Base-by-base conservation (phyloP, 1,284 basidiomycete genomes). In the Lentinula novae-zelandiae region DNA sequence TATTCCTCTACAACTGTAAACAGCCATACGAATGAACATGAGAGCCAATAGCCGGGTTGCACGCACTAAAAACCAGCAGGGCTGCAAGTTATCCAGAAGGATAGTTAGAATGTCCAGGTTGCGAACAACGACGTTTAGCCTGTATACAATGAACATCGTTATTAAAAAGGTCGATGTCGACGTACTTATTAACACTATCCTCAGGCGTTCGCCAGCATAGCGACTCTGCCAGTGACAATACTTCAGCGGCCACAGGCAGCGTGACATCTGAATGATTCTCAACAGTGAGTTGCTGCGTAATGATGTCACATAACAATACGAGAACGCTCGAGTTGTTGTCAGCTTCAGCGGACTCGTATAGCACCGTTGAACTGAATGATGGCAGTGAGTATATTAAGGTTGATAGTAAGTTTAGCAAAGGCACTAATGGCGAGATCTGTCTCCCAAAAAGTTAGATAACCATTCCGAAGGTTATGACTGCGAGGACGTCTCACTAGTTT, bases 331-430 rank as follows among this genome's bases (percentile, higher is more conserved):
- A 68, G 5, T 69, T 66, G 12, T 71, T 63, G 36, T 64, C 64
- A 20, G 60, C 62, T 17, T 65, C 69, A 52, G 68, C 67, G 46
- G 57, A 58, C 51, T 75, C 67, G 12, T 75, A 71, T 17, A 87
- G 64, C 8, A 86, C 65, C 44, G 71, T 65, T 8, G 70, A 58
- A 48, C 71, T 70, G 61, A 86, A 83, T 1, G 73, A 69, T 2
- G 87, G 85, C 40, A 88, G 67, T 22, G 77, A 76, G 42, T 80
- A 75, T 20, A 74, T 71, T 33, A 87, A 70, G 22, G 74, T 69
- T 15, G 75, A 71, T 53, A 87, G 67, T 53, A 90, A 70, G 66
- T 82, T 78, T 22, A 89, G 71, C 33, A 87, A 67, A n/a, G 81
- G 76, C 2, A 76, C 72, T 50, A 88, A 65, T 10, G 78, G 75